phyloP scores from a whole-genome alignment of 768 basidiomycete genomes.

The Tylopilus sp. region DNA sequence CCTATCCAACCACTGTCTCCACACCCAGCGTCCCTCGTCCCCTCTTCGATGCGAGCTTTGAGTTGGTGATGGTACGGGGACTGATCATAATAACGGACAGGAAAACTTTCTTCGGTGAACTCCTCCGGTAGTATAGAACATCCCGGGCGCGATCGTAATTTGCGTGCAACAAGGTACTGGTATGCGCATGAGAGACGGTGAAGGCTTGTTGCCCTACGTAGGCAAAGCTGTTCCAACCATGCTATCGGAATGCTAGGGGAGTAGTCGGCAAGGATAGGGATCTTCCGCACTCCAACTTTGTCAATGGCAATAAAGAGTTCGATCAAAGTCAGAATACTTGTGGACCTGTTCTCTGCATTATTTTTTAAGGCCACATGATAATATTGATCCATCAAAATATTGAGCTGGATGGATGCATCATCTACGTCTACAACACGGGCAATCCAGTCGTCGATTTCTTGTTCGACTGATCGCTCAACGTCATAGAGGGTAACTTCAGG shows the following conservation, averaged over 20 bases:
- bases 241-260: background rate
- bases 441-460: background rate
- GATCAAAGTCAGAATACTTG: slow-evolving; percentile 35
- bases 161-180: background rate
- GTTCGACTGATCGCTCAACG: slow-evolving; percentile 33
- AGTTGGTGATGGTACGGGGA: background rate
- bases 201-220: background rate
- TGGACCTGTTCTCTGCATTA: slow-evolving; percentile 34
- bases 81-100: background rate
- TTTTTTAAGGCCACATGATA: too few relatives aligned
- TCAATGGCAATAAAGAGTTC: slow-evolving; percentile 8
- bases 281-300: background rate
- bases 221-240: background rate
- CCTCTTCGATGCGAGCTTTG: background rate
- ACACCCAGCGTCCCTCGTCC: background rate
- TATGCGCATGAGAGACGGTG: background rate
- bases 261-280: background rate
- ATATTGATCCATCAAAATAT: slow-evolving; percentile 25
- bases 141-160: background rate
- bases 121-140: background rate
- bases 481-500: slow-evolving; percentile 30
- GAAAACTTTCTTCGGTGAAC: background rate
- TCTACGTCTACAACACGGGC: background rate
- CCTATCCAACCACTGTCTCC: background rate
- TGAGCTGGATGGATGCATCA: slow-evolving; percentile 11